Conservation (phyloP, 169 alveolate species). For the Plasmodium sp. region DNA sequence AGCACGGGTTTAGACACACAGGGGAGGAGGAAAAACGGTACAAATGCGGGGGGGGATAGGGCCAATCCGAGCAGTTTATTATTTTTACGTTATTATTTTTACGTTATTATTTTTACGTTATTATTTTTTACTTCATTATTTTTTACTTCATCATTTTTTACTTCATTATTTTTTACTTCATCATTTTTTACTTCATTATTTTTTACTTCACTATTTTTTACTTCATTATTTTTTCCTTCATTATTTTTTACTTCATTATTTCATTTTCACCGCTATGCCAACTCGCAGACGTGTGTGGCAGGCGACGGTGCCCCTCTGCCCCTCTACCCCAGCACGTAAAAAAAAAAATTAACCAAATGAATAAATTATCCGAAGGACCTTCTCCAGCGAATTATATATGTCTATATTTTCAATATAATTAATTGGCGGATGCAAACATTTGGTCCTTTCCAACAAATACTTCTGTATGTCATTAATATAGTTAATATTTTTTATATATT, state of each 20-base stretch:
- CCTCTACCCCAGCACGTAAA: background rate
- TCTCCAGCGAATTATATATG: constrained; percentile 49
- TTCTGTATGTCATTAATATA: constrained; percentile 63
- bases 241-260: background rate
- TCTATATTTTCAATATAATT: constrained; percentile 68
- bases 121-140: background rate
- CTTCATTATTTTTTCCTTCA: background rate
- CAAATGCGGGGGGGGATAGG: background rate
- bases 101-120: background rate
- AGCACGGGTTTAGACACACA: background rate
- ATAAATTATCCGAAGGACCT: constrained; percentile 22
- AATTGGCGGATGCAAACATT: constrained; percentile 18
- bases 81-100: too few species aligned
- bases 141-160: background rate
- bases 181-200: background rate
- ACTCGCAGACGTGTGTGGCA: background rate
- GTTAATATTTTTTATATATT: constrained; percentile 65
- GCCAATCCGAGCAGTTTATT: background rate
- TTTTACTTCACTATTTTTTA: background rate
- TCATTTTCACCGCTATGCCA: background rate
- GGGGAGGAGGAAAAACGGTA: background rate
- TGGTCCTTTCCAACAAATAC: constrained; percentile 17
- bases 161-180: background rate
- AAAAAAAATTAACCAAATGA: constrained; percentile 1
- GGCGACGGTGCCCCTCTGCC: background rate